Evolutionary conservation across 1,139 yeast species (phyloP), one percentile per base, ranked within the genome.

Genomic region (Nematodospora anomalae): DNA sequence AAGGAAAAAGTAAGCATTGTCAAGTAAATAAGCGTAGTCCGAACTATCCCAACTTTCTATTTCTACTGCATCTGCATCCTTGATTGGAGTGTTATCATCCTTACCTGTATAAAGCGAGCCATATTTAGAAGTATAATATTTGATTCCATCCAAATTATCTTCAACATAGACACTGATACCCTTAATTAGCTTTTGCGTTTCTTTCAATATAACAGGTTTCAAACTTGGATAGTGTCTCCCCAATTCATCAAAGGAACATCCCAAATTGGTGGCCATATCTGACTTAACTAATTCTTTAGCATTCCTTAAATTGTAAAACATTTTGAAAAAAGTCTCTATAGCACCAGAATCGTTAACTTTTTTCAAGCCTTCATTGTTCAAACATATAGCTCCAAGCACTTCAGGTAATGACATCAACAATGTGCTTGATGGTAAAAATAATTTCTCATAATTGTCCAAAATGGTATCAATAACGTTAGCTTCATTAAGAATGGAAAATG

Each of bases 161-260:
- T 58, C 53, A 1, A 72, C 71, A 7, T 55, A 46, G 0, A 40
- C 44, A 0, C 84, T 79, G 5, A 83, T 56, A 10, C 62, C 62
- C 16, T 68, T 59, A 1, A 85, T 64, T 20, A 84, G 49, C 2
- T 56, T 52, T 8, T 71, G 62, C 23, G 83, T 65, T 37, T 79
- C 77, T 4, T 66, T 58, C 36, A 79, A 61, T 25, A 90, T 78
- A 0, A 63, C 53, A 0, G 84, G 81, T 37, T 85, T 80, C 41
- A 89, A 67, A 1, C 74, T 75, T 1, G 95, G 83, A 51, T 87
- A 87, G 55, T 90, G 97, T 50, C 96, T 74, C 6, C 88, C 82
- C 35, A 90, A 64, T 47, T 87, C 95, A 53, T 90, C 96, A 50
- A 89, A 71, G 0, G 85, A 74, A 25, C 76, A 67, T 1, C 96